A percentile compares a stretch with the other conserved stretches of the same genome.
These are phyloP conservation scores for Clonostachys rhizophaga DNA, from an alignment of 2,329 filamentous ascomycete species.

Conservation along the genomic window DNA sequence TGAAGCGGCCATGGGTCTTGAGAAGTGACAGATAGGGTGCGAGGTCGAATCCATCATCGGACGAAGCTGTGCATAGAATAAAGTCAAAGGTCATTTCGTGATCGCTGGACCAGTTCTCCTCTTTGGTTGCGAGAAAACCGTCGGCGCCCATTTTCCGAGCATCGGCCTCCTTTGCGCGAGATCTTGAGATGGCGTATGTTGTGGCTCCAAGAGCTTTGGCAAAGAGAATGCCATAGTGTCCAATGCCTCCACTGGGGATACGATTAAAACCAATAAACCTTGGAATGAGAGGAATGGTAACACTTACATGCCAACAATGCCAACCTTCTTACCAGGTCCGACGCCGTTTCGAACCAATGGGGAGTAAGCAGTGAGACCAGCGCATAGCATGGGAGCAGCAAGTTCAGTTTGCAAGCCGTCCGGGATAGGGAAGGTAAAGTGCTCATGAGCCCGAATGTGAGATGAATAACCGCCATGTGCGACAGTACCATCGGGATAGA, in stretches of 20 bases:
- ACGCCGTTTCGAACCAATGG: slow-evolving; percentile 63
- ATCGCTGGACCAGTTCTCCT: slow-evolving; percentile 42
- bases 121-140: slow-evolving; percentile 51
- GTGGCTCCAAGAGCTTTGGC: slow-evolving; percentile 59
- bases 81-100: slow-evolving; percentile 61
- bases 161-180: slow-evolving; percentile 50
- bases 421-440: slow-evolving; percentile 57
- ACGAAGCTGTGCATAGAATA: slow-evolving; percentile 54
- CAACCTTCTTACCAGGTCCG: slow-evolving; percentile 67
- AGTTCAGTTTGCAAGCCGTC: slow-evolving; percentile 41
- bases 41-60: slow-evolving; percentile 49
- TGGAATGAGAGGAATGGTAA: neutral
- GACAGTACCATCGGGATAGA: slow-evolving; percentile 53
- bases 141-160: slow-evolving; percentile 49
- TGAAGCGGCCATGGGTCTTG: slow-evolving; percentile 50
- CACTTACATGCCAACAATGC: slow-evolving; percentile 51
- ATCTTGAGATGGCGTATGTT: slow-evolving; percentile 52
- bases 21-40: slow-evolving; percentile 54
- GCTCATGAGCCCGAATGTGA: slow-evolving; percentile 43
- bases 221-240: slow-evolving; percentile 64
- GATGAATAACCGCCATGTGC: slow-evolving; percentile 60
- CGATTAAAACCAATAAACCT: too few relatives aligned
- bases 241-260: slow-evolving; percentile 54
- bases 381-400: slow-evolving; percentile 70
- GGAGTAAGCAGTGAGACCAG: slow-evolving; percentile 68